Base-by-base conservation (phyloP, 2,329 filamentous ascomycete genomes). In the Gaeumannomyces sp. region DNA sequence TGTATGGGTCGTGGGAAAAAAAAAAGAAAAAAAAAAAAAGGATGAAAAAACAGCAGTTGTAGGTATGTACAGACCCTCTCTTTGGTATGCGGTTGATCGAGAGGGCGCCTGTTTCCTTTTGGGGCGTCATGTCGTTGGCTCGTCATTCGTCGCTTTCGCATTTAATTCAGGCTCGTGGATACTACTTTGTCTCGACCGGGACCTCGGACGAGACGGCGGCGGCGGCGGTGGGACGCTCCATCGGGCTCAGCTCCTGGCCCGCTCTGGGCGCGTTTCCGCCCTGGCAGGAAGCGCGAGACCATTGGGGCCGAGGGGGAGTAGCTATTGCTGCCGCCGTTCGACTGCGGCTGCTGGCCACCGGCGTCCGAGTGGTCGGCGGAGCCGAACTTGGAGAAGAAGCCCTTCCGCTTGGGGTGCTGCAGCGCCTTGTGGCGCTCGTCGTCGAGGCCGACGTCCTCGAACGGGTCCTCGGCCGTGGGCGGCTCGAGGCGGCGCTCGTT, bases 361-460 rank as follows among this genome's bases (percentile, higher is more conserved):
- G 29, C 31, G 31, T 63, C 62, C 27, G 62, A 25, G 45, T 63
- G 50, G 19, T 53, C 33, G 27, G 79, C 76, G 29, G 93, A 90
- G 63, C 89, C 89, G 72, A 97, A 93, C 69, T 90, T 88, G 61
- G 92, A 84, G 69, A 98, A 92, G 73, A 97, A 89, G 16, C 90
- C 84, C 65, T 87, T 88, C 79, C 92, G 93, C 80, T 92, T 93
- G 22, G 83, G 78, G 28, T 73, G 79, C 60, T 69, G 71, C 61
- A 65, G 65, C 45, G 76, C 72, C 58, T 72, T 76, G 65, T 74
- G 77, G 67, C 85, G 84, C 70, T 95, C 92, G 69, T 97, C 93
- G 66, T 88, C 86, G 60, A 98, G 79, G 4, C 92, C 92, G 11
- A 98, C 91, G 63, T 98, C 94, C 74, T 97, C 94, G 70, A 98